A percentile compares a stretch with the other conserved stretches of the same genome.
These are phyloP conservation scores for Alternaria sp. DNA, from an alignment of 2,329 filamentous ascomycete genomes.

Conservation along the genomic window DNA sequence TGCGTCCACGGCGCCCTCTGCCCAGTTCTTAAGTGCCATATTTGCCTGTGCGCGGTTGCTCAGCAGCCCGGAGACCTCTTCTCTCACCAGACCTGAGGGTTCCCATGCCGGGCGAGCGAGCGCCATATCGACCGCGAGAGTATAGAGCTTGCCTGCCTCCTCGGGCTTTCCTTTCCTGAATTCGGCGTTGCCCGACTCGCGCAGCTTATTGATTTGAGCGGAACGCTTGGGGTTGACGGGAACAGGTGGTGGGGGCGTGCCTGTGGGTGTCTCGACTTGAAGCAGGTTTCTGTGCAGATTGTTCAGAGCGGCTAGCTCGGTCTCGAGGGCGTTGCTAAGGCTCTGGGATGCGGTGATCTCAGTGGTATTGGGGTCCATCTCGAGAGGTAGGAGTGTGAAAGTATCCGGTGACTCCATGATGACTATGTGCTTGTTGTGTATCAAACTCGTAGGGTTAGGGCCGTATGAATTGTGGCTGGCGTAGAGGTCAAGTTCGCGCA, in stretches of 20 bases:
- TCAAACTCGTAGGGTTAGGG: not conserved
- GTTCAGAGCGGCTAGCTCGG: conserved; percentile 75
- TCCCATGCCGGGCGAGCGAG: conserved; percentile 85
- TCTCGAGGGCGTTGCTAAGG: conserved; percentile 46
- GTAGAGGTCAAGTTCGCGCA: not conserved
- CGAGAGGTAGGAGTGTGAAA: conserved; percentile 83
- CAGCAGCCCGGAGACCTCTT: conserved; percentile 82
- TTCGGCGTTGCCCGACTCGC: conserved; percentile 83
- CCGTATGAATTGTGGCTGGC: not conserved
- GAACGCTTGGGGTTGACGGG: conserved; percentile 93
- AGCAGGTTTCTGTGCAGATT: conserved; percentile 78
- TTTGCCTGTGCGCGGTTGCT: conserved; percentile 90
- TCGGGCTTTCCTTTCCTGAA: conserved; percentile 79
- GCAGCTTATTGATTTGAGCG: conserved; percentile 87
- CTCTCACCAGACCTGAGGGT: conserved; percentile 79
- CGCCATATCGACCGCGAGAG: conserved; percentile 90
- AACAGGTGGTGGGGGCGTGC: conserved; percentile 82
- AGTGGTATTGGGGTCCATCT: conserved; percentile 84
- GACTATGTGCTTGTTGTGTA: not conserved
- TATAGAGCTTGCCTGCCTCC: conserved; percentile 83
- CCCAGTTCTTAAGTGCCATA: conserved; percentile 83
- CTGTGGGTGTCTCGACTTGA: conserved; percentile 67
- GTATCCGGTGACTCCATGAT: conserved; percentile 61
- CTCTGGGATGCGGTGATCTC: conserved; percentile 64
- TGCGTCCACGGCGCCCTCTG: conserved; percentile 86